phyloP scores from a whole-genome alignment of 768 basidiomycete species.

The Naganishia vishniacii region DNA sequence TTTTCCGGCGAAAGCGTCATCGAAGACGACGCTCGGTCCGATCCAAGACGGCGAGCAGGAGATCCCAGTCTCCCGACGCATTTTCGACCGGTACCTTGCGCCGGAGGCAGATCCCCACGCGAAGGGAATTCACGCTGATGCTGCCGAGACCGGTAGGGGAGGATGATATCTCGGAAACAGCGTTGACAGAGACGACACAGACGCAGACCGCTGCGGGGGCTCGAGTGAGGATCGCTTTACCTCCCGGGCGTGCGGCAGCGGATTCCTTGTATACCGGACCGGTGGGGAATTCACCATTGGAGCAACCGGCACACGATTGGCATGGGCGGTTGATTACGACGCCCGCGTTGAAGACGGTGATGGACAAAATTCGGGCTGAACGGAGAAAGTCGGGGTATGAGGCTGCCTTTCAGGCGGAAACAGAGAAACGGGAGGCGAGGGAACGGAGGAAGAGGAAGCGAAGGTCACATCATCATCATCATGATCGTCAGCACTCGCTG shows the following conservation, averaged over 20 bases:
- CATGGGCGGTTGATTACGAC: slow-evolving; percentile 39
- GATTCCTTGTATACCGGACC: slow-evolving; percentile 2
- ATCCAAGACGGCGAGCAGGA: slow-evolving; percentile 31
- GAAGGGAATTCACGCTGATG: slow-evolving; percentile 42
- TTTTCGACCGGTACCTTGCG: neutral
- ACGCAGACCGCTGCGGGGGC: too few species aligned
- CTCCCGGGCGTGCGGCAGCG: neutral
- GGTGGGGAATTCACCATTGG: slow-evolving; percentile 3
- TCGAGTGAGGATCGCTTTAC: slow-evolving; percentile 5
- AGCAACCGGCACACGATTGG: slow-evolving; percentile 20
- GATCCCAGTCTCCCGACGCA: slow-evolving; percentile 24
- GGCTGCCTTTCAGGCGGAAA: slow-evolving; percentile 8
- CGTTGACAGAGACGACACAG: neutral
- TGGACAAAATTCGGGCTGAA: slow-evolving; percentile 34
- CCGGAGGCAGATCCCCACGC: neutral
- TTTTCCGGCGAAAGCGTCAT: slow-evolving; percentile 6
- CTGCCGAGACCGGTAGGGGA: slow-evolving; percentile 33
- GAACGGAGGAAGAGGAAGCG: slow-evolving; percentile 16
- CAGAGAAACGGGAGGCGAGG: slow-evolving; percentile 17
- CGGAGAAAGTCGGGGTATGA: slow-evolving; percentile 32
- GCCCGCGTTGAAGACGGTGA: slow-evolving; percentile 34
- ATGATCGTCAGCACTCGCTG: neutral
- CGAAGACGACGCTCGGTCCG: slow-evolving; percentile 26
- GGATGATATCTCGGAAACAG: slow-evolving; percentile 9
- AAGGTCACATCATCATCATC: slow-evolving; percentile 8